Conservation (phyloP, 106 monocot species). For the Allium fistulosum region DNA sequence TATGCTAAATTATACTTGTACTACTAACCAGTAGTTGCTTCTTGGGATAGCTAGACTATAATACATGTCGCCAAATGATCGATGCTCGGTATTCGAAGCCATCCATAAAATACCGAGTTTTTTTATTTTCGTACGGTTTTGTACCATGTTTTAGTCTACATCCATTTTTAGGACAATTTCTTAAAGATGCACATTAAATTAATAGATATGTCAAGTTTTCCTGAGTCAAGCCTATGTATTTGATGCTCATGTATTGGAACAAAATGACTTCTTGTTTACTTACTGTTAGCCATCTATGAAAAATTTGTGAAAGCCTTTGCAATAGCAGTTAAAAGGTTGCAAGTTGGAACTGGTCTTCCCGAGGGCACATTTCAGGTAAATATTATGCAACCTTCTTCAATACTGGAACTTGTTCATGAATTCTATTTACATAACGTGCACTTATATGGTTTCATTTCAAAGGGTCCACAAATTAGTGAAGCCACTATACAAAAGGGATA, state of each 20-base stretch:
- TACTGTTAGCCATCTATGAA: constrained; percentile 71
- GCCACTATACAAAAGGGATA: constrained; percentile 78
- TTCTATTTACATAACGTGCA: neutral
- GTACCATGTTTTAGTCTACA: too few species aligned
- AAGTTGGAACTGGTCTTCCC: constrained; percentile 83
- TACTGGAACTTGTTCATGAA: constrained; percentile 1
- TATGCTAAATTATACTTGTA: too few species aligned
- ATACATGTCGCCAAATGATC: too few species aligned
- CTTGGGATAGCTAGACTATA: too few species aligned
- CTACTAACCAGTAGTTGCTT: too few species aligned
- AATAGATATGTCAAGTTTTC: too few species aligned
- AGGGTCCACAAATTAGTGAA: constrained; percentile 97
- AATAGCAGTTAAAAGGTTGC: constrained; percentile 67
- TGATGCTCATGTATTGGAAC: neutral
- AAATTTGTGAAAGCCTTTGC: constrained; percentile 79
- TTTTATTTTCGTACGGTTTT: too few species aligned
- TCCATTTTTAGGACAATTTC: too few species aligned
- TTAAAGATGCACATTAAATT: too few species aligned
- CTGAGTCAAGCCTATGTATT: too few species aligned
- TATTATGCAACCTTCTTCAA: neutral
- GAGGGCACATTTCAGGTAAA: constrained; percentile 73
- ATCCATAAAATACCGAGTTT: too few species aligned
- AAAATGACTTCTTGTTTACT: neutral
- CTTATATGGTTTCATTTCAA: constrained; percentile 1
- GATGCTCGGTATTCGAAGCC: too few species aligned